Conservation (phyloP, 2,329 filamentous ascomycete species). For the Hymenoscyphus fructigenus region DNA sequence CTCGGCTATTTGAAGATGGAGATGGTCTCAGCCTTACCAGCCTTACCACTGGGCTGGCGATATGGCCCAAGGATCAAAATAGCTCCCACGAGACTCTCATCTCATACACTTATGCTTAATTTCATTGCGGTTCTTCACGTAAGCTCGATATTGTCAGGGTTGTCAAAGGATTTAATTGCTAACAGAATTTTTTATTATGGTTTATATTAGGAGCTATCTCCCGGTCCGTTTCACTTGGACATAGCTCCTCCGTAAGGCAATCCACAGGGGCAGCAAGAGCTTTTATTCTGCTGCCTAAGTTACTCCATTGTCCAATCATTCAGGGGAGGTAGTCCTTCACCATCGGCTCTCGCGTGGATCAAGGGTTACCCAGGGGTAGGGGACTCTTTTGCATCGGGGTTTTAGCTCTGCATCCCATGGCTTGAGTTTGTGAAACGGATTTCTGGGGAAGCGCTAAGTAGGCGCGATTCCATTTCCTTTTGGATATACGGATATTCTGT, state of each 20-base stretch:
- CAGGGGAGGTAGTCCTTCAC: neutral
- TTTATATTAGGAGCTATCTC: neutral
- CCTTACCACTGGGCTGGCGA: slow-evolving; percentile 1
- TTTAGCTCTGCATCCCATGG: too few species aligned
- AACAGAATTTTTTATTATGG: neutral
- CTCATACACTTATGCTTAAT: neutral
- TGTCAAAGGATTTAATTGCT: neutral
- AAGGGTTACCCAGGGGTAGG: neutral
- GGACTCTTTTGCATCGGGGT: too few species aligned
- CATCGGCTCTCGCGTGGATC: neutral
- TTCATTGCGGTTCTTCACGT: neutral
- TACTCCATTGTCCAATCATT: neutral
- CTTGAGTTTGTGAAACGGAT: too few species aligned
- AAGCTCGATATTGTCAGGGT: neutral
- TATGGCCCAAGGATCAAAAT: neutral
- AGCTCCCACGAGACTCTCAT: neutral
- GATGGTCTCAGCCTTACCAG: neutral
- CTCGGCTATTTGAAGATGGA: neutral
- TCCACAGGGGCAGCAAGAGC: neutral
- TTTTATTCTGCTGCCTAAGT: neutral
- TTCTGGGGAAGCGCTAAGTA: too few species aligned
- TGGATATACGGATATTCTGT: too few species aligned
- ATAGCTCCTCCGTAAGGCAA: neutral
- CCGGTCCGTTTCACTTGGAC: neutral
- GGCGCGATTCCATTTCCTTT: too few species aligned